Evolutionary conservation across 148 eudicot species (phyloP).

Genomic region (Fallopia convolvulus): DNA sequence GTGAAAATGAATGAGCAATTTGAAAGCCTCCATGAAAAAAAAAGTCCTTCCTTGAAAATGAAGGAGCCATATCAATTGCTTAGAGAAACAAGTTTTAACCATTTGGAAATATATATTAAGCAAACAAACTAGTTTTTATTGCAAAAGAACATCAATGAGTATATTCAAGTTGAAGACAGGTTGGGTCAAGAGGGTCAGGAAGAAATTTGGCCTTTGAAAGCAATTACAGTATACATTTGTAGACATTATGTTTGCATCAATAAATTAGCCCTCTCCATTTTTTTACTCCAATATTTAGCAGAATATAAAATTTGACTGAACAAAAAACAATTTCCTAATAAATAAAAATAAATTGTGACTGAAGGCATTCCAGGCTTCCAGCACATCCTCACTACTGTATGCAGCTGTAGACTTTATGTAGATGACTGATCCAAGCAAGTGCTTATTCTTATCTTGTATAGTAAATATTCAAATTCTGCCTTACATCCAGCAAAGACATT

Average conservation of each 20-base stretch:
- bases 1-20: neutral
- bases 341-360: slow-evolving; percentile 3
- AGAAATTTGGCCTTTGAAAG: neutral
- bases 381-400: neutral
- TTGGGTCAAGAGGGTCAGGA: neutral
- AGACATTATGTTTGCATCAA: neutral
- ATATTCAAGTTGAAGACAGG: neutral
- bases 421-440: slow-evolving; percentile 4
- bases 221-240: neutral
- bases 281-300: neutral
- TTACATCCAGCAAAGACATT: neutral
- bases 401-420: neutral
- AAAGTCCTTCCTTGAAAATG: neutral
- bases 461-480: neutral
- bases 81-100: neutral
- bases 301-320: neutral
- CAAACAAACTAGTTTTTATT: neutral
- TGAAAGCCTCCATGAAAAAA: neutral
- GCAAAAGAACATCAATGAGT: neutral
- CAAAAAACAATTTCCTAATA: neutral
- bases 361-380: slow-evolving; percentile 9
- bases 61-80: too few species aligned
- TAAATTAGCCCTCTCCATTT: neutral
- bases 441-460: neutral
- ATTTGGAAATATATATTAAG: neutral